Conservation (phyloP, 179 eudicot genomes). For the Amaranthus tricolor region DNA sequence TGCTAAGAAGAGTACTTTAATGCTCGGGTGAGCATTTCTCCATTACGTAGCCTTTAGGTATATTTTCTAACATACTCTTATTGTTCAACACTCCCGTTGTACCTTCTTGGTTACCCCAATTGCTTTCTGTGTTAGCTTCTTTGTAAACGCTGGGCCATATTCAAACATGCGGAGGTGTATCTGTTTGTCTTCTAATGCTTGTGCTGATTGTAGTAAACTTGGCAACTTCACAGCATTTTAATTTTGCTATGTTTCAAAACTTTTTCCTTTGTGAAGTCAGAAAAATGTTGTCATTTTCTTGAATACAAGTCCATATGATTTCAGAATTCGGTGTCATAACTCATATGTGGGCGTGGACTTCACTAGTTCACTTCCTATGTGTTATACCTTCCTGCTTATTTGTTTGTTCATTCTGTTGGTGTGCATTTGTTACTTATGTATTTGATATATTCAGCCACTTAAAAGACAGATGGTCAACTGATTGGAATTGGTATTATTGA, state of each 20-base stretch:
- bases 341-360: background rate
- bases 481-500: background rate
- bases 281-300: background rate
- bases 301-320: background rate
- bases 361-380: background rate
- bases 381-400: background rate
- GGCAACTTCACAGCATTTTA: background rate
- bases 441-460: conserved; percentile 1
- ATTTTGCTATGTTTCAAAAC: background rate
- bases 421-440: background rate
- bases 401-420: background rate
- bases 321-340: background rate
- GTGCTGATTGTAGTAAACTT: background rate
- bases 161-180: too few species aligned
- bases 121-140: too few species aligned
- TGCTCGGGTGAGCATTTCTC: too few species aligned
- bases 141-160: too few species aligned
- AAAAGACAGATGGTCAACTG: conserved; percentile 10
- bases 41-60: too few species aligned
- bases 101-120: too few species aligned
- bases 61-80: too few species aligned
- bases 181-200: background rate
- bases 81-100: too few species aligned
- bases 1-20: too few species aligned
- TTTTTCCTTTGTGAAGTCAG: background rate